Conservation (phyloP, 2,329 filamentous ascomycete genomes). For the Monosporascus sp. region DNA sequence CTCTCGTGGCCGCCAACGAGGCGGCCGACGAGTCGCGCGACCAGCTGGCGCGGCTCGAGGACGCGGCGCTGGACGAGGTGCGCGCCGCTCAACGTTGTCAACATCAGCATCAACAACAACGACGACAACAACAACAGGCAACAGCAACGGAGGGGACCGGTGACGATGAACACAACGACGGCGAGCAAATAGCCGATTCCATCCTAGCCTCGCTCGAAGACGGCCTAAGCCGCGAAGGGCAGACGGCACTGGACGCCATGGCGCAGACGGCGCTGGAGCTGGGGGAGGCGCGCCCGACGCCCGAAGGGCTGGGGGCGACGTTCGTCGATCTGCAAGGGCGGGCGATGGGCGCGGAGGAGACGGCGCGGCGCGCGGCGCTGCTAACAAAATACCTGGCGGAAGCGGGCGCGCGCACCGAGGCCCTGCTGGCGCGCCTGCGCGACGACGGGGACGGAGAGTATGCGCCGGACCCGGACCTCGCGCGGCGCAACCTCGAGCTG, state of each 20-base stretch:
- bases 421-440: conserved; percentile 38
- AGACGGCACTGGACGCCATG: conserved; percentile 52
- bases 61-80: conserved; percentile 52
- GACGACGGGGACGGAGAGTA: conserved; percentile 37
- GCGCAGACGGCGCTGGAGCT: conserved; percentile 47
- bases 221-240: conserved; percentile 51
- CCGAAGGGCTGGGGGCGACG: conserved; percentile 43
- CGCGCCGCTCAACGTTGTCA: conserved; percentile 26
- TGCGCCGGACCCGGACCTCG: conserved; percentile 52
- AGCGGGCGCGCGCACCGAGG: conserved; percentile 39
- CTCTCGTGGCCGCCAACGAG: conserved; percentile 72
- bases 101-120: conserved; percentile 20
- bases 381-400: conserved; percentile 52
- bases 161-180: conserved; percentile 7
- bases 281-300: conserved; percentile 43
- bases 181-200: conserved; percentile 27
- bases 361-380: conserved; percentile 47
- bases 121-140: neutral
- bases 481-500: conserved; percentile 69
- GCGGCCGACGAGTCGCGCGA: conserved; percentile 66
- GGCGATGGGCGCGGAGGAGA: conserved; percentile 51
- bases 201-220: conserved; percentile 51
- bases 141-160: neutral
- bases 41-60: conserved; percentile 54
- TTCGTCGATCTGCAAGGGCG: conserved; percentile 54